Percentiles rank a stretch among this genome's conserved stretches.
Conservation (phyloP, 176 grass and related monocot genomes). For the Oropetium thomaeum region DNA sequence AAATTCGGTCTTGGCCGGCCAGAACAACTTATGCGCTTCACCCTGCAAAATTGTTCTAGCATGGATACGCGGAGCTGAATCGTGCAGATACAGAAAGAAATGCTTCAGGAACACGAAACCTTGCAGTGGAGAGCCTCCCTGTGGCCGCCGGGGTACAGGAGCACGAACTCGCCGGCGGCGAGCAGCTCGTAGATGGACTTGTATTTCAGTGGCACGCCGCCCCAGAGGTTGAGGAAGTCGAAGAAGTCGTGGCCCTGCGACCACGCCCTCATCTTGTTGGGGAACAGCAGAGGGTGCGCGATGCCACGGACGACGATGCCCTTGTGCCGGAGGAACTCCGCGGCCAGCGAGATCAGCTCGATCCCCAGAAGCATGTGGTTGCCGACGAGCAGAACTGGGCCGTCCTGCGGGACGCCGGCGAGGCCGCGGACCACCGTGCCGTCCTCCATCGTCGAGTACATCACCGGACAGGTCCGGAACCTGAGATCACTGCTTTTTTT, state of each 20-base stretch:
- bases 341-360: constrained; percentile 54
- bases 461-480: constrained; percentile 41
- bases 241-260: constrained; percentile 62
- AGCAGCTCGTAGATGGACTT: constrained; percentile 53
- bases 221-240: constrained; percentile 60
- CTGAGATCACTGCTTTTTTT: constrained; percentile 45
- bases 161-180: constrained; percentile 54
- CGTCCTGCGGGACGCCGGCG: constrained; percentile 47
- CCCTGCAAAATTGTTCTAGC: constrained; percentile 29
- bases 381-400: constrained; percentile 65
- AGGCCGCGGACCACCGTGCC: constrained; percentile 47
- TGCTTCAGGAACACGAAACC: constrained; percentile 14
- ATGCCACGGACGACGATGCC: constrained; percentile 49
- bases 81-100: neutral
- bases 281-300: constrained; percentile 56
- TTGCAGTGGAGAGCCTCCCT: constrained; percentile 64
- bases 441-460: constrained; percentile 63
- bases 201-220: constrained; percentile 51
- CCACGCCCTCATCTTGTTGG: constrained; percentile 19
- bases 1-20: constrained; percentile 56
- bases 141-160: constrained; percentile 69
- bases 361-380: constrained; percentile 76
- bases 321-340: constrained; percentile 49
- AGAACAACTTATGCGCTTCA: constrained; percentile 58
- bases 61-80: neutral